Base-by-base conservation (phyloP, 2,329 filamentous ascomycete genomes). In the Phialophora tarda region DNA sequence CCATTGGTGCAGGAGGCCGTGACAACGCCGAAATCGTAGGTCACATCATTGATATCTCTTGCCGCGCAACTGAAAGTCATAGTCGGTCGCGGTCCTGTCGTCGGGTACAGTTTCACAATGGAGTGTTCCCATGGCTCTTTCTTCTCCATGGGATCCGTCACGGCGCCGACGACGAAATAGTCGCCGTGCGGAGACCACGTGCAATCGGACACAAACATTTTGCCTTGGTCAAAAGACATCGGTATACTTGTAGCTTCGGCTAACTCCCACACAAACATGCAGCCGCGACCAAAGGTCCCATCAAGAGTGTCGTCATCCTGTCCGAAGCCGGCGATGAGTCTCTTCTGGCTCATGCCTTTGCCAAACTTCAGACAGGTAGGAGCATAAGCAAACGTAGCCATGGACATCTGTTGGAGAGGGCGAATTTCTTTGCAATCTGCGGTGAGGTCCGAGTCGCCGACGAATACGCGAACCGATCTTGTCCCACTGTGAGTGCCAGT, bases 1-100 rank as follows among this genome's bases (percentile, higher is more conserved):
- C 86, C 85, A 73, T 88, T 81, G 0, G 87, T 89, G 68, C 86
- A 88, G 11, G 86, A 85, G 12, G 84, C 85, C 7, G 85, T 84
- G 12, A 88, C 77, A 62, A 87, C 78, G 44, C 82, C 80, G 1
- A 83, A 64, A 55, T 79, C 84, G 70, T 83, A 85, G 0, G 83
- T 77, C 0, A 88, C 78, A 64, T 88, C 85, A 63, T 88, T 89
- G 70, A 89, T 87, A 73, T 89, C 87, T 7, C 82, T 72, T 0
- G 86, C 86, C 26, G 82, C 82, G 70, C 86, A 88, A 57, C 87
- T 82, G 44, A 85, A 80, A 64, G 84, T 82, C 26, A 83, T 72
- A 0, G 75, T 76, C 30, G 73, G 77, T 62, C 73, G 76, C n/a
- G 69, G 70, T 26, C 69, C 72, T 4, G 77, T 72, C 1, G 80